Evolutionary conservation across 2,329 filamentous ascomycete genomes (phyloP).

Genomic region (Botrytis aclada): DNA sequence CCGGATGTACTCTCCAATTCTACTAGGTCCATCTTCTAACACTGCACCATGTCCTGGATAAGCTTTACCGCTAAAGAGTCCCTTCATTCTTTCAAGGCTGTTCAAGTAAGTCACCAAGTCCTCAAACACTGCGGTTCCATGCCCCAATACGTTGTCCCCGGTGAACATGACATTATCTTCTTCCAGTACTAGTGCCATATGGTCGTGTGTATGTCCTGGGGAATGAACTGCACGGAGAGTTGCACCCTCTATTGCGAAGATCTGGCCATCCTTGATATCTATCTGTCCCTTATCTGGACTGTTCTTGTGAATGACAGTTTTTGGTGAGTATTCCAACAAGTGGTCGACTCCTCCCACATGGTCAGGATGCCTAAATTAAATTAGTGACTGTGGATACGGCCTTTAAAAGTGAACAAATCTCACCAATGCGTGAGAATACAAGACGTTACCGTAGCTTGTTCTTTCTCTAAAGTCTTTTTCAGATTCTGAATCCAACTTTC

Average conservation of each 20-base stretch:
- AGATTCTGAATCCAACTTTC: slow-evolving; percentile 70
- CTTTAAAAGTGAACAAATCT: background rate
- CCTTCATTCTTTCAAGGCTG: slow-evolving; percentile 67
- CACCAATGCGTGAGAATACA: slow-evolving; percentile 83
- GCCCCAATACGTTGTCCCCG: slow-evolving; percentile 83
- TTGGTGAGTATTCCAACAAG: slow-evolving; percentile 61
- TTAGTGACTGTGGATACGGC: background rate
- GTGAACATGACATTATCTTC: slow-evolving; percentile 85
- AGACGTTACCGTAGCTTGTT: slow-evolving; percentile 65
- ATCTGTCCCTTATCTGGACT: slow-evolving; percentile 52
- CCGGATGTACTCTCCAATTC: slow-evolving; percentile 76
- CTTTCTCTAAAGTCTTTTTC: slow-evolving; percentile 59
- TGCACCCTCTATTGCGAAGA: slow-evolving; percentile 55
- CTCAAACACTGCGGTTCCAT: slow-evolving; percentile 84
- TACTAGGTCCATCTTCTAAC: slow-evolving; percentile 67
- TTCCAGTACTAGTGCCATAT: slow-evolving; percentile 72
- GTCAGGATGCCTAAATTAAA: slow-evolving; percentile 59
- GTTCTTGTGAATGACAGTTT: slow-evolving; percentile 64
- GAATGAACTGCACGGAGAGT: slow-evolving; percentile 65
- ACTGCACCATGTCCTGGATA: slow-evolving; percentile 89
- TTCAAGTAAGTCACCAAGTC: slow-evolving; percentile 66
- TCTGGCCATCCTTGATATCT: slow-evolving; percentile 54
- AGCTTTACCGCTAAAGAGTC: slow-evolving; percentile 62
- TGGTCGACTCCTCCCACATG: slow-evolving; percentile 75
- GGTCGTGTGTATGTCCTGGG: slow-evolving; percentile 77